Percentiles rank a stretch among this genome's conserved stretches.
Evolutionary conservation across 257 asterid genomes (phyloP).

Genomic region (Jaltomata sinuosa): DNA sequence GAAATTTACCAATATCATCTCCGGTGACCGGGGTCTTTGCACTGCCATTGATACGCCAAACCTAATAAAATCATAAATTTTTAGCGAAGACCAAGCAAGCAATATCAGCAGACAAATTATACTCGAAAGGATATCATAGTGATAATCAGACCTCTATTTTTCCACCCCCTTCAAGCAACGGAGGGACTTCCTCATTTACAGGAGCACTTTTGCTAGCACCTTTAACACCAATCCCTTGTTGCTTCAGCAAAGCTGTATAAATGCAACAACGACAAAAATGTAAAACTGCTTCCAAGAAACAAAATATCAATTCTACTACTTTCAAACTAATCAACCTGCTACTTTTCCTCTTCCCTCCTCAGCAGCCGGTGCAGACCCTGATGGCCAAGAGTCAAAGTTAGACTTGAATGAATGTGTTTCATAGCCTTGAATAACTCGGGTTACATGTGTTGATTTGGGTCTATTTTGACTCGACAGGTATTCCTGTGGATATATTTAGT

Average conservation of each 20-base stretch:
- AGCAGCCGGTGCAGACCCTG: constrained; percentile 65
- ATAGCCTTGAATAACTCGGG: constrained; percentile 88
- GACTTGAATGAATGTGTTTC: constrained; percentile 89
- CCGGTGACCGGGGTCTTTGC: constrained; percentile 68
- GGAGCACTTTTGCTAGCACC: constrained; percentile 78
- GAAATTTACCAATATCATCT: constrained; percentile 86
- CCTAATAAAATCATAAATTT: constrained; percentile 31
- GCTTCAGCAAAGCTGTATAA: constrained; percentile 83
- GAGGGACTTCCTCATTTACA: constrained; percentile 74
- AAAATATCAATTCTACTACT: not conserved
- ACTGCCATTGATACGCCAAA: constrained; percentile 81
- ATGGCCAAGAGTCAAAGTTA: constrained; percentile 93
- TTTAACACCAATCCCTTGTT: constrained; percentile 83
- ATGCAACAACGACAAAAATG: constrained; percentile 4
- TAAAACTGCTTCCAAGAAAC: not conserved
- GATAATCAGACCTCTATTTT: constrained; percentile 61
- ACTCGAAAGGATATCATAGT: not conserved
- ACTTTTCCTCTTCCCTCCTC: constrained; percentile 99
- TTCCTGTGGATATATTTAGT: constrained; percentile 41
- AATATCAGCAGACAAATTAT: not conserved
- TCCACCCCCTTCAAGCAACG: constrained; percentile 86
- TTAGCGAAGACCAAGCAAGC: not conserved
- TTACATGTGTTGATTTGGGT: constrained; percentile 76
- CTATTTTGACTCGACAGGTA: constrained; percentile 74
- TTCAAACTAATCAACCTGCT: constrained; percentile 52